Base-by-base conservation (phyloP, 768 basidiomycete species). In the Suillus ampliporus region DNA sequence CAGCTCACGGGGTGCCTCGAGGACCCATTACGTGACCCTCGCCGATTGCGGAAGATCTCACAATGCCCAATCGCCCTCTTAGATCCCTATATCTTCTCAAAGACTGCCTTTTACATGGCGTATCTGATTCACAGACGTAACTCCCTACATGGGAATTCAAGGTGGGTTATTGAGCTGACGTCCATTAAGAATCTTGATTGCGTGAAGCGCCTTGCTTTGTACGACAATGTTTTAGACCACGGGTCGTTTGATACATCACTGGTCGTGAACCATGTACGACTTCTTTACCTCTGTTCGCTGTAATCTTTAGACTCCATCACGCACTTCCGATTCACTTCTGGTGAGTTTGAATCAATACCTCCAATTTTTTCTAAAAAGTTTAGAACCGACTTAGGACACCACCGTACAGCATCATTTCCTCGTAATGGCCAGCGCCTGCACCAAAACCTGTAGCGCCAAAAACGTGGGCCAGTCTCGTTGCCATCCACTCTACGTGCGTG, bases 401-500 rank as follows among this genome's bases (percentile, higher is more conserved):
- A 19, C n/a, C n/a, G n/a, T 9, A 56, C 41, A 75, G 74, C 74
- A 75, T 73, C 66, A 65, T 71, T 75, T 67, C 66, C 61, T 61
- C 65, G 57, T 73, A 74, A 80, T 79, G 77, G 67, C 74, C 64
- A 69, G 64, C 68, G 65, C 70, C 83, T 99, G 99, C 85, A 97
- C 90, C 76, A 98, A 98, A 87, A 87, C 86, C 72, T 13, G 76
- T 84, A 13, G 78, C 69, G 14, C 93, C 92, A 17, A 91, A 92
- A 73, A 90, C 90, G 0, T 98, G 95, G 96, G 96, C 96, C 0
- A 92, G 90, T 61, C 86, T 97, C 50, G 95, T 95, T 51, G 95
- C 95, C 46, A 76, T 97, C 95, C 53, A 97, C 96, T 99, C 71
- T 99, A 91, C 84, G 97, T 99, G 71, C 94, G 97, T 80, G 7